Evolutionary conservation across 2,329 filamentous ascomycete genomes (phyloP).

Genomic region (Fusarium papillatum): DNA sequence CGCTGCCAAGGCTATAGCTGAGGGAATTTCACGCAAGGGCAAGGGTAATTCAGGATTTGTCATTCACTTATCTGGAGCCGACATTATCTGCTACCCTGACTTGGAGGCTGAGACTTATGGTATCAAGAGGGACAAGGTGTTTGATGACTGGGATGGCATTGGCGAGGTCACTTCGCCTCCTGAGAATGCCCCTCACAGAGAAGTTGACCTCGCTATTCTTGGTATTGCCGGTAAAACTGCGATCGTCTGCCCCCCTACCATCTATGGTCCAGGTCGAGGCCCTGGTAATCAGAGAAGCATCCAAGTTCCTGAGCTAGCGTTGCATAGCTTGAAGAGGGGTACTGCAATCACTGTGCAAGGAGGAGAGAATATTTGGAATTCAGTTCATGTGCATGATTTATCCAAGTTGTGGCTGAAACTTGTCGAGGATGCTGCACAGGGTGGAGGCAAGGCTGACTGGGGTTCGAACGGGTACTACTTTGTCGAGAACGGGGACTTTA

Average conservation of each 20-base stretch:
- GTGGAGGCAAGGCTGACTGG: not conserved
- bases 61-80: not conserved
- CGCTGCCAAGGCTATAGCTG: slow-evolving; percentile 10
- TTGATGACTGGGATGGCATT: slow-evolving; percentile 2
- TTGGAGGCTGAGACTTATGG: not conserved
- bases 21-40: not conserved
- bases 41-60: not conserved
- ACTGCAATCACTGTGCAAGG: not conserved
- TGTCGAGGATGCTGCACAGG: not conserved
- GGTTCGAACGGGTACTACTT: not conserved
- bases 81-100: not conserved
- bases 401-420: not conserved
- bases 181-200: not conserved
- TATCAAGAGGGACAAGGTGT: not conserved
- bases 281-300: not conserved
- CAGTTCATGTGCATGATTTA: not conserved
- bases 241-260: not conserved
- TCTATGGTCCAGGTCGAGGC: not conserved
- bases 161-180: not conserved
- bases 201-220: not conserved
- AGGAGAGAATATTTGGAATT: not conserved
- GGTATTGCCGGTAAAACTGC: not conserved
- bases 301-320: not conserved
- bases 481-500: not conserved
- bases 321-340: not conserved